Base-by-base conservation (phyloP, 2,329 filamentous ascomycete species). In the Venturia pyrina region DNA sequence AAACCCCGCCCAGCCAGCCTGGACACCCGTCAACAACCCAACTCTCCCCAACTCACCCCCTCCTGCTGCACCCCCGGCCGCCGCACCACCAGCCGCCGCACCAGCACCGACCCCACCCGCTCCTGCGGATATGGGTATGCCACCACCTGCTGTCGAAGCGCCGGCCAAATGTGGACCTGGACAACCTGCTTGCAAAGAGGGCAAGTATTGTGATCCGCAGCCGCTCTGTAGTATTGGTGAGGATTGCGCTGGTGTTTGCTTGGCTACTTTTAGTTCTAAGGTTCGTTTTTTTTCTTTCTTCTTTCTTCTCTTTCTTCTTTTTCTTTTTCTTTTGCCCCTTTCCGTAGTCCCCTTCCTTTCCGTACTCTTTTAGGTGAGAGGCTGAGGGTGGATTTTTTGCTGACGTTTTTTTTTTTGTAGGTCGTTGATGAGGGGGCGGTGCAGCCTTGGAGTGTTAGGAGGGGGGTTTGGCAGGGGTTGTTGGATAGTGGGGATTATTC, bases 121-220 rank as follows among this genome's bases (percentile, higher is more conserved):
- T 0, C 44, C 62, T 8, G 41, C 15, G 28, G 53, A 59, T 59
- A 37, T 37, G 28, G 53, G 53, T 1, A 34, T 34, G 32, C 28
- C 41, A 24, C 44, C 62, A n/a, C 43, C 62, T 10, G 48, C 21
- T 24, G 24, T 44, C 8, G 44, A 5, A 1, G 41, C 43, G 43
- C 62, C 43, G 11, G 11, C 8, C 13, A 53, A 40, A 7, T 64
- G 62, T 64, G 62, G 62, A 37, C 62, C 62, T 13, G 62, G 62
- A 1, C 32, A 40, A 21, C 44, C 44, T 1, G 44, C 8, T 17
- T 64, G 62, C 41, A 28, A 41, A 4, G 44, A 41, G 8, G 48
- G 32, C 17, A 48, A 32, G 21, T 64, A 64, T 37, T 64, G 62
- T 41, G 62, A 64, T 53, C 62, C 62, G 34, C 62, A 64, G 62